Evolutionary conservation across 1,284 basidiomycete species (phyloP), one percentile per base, ranked within the genome.

Genomic region (Ustilago shanxiensis): DNA sequence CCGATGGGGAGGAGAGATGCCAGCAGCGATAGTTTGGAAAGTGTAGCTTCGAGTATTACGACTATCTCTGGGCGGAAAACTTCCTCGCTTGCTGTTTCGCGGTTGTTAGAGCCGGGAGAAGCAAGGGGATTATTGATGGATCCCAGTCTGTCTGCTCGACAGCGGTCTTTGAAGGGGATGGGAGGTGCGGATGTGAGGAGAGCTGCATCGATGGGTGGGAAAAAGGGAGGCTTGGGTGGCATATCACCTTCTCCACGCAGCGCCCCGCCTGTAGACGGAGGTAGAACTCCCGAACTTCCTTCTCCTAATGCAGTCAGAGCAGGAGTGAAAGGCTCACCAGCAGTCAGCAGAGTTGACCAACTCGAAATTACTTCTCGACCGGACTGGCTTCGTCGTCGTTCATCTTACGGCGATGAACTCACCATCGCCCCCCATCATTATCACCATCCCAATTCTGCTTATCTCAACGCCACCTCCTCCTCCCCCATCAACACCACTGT

Each of bases 21-120:
- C 5, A 82, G 80, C 67, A 77, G 37, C 37, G 81, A 80, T 60
- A 81, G 80, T 47, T 54, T 83, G 18, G 76, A 79, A 41, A 76
- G 72, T 52, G 67, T 79, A 49, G 75, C 79, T 4, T 79, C 79
- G 55, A 81, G 76, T 70, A 72, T 83, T 56, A 72, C 72, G 33
- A 82, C 77, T 53, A 72, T 83, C 33, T 66, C 69, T 1, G 70
- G 71, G 14, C 70, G 71, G n/a, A 57, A 57, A 14, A 72, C 74
- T 3, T 62, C 65, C 2, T 53, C 65, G 0, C 20, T 61, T 20
- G 66, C 75, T 2, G 69, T 81, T 6, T 60, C 62, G 6, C 69
- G 73, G 1, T 66, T 83, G 44, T 66, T 83, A n/a, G 80, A 80
- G 22, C 73, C 77, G 0, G 54, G 68, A 18, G 57, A 69, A 26